Conservation (phyloP, 805 yeast species). For the Metschnikowia baotianmanensis region DNA sequence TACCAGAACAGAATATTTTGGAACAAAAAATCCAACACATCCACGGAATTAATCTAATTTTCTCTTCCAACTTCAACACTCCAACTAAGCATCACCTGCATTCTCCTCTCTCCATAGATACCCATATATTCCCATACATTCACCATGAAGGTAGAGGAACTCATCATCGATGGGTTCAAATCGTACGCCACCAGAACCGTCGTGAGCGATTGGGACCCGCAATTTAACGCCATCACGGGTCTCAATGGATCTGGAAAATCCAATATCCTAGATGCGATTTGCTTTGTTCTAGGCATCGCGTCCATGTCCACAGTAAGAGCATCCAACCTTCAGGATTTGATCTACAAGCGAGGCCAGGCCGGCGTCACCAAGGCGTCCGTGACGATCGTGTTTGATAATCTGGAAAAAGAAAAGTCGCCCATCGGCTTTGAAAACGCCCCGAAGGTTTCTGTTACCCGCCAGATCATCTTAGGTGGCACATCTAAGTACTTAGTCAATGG, state of each 20-base stretch:
- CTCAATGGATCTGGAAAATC: constrained; percentile 97
- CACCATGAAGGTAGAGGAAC: constrained; percentile 87
- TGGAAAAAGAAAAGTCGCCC: constrained; percentile 74
- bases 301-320: constrained; percentile 96
- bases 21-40: too few relatives aligned
- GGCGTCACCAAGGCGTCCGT: constrained; percentile 97
- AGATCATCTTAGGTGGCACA: constrained; percentile 85
- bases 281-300: constrained; percentile 96
- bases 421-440: constrained; percentile 78
- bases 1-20: too few relatives aligned
- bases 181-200: constrained; percentile 97
- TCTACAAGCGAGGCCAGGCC: constrained; percentile 96
- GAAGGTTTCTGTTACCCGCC: constrained; percentile 88
- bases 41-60: too few relatives aligned
- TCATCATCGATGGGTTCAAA: constrained; percentile 95
- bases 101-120: background rate
- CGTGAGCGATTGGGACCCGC: constrained; percentile 92
- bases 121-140: too few relatives aligned
- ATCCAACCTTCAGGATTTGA: constrained; percentile 85
- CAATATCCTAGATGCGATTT: constrained; percentile 92
- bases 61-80: too few relatives aligned
- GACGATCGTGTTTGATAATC: constrained; percentile 89
- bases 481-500: constrained; percentile 93
- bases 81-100: too few relatives aligned
- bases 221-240: constrained; percentile 97